phyloP scores from a whole-genome alignment of 305 asterid genomes.

The Nicotiana rustica region DNA sequence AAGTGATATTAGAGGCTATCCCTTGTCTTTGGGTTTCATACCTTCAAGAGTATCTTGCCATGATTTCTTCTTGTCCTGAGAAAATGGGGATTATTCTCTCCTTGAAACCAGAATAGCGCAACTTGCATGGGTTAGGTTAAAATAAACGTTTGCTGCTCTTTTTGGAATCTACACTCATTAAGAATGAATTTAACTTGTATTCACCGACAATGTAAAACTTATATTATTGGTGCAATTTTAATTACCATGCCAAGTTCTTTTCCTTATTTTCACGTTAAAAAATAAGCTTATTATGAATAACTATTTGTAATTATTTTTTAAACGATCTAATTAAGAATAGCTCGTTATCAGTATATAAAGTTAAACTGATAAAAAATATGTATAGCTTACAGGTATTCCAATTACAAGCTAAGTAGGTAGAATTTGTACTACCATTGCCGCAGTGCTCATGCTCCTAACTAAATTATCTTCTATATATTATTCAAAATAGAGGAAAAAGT shows the following conservation, averaged over 20 bases:
- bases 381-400: background rate
- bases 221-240: too few species aligned
- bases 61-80: background rate
- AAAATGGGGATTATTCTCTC: background rate
- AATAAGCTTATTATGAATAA: background rate
- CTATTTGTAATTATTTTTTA: background rate
- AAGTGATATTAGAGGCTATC: conserved; percentile 25
- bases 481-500: too few species aligned
- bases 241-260: too few species aligned
- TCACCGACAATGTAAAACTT: too few species aligned
- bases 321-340: background rate
- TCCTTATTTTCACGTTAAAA: too few species aligned
- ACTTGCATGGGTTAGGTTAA: background rate
- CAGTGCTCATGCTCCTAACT: too few species aligned
- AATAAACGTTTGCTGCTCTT: background rate
- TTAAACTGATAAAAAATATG: background rate
- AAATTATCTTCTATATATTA: too few species aligned
- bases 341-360: background rate
- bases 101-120: background rate
- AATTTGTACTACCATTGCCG: background rate
- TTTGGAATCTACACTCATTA: too few species aligned
- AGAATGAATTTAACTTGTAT: too few species aligned
- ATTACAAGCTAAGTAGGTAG: background rate
- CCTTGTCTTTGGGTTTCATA: conserved; percentile 12
- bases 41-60: conserved; percentile 17